Conservation (phyloP, 176 grass and related monocot genomes). For the Phyllostachys edulis region DNA sequence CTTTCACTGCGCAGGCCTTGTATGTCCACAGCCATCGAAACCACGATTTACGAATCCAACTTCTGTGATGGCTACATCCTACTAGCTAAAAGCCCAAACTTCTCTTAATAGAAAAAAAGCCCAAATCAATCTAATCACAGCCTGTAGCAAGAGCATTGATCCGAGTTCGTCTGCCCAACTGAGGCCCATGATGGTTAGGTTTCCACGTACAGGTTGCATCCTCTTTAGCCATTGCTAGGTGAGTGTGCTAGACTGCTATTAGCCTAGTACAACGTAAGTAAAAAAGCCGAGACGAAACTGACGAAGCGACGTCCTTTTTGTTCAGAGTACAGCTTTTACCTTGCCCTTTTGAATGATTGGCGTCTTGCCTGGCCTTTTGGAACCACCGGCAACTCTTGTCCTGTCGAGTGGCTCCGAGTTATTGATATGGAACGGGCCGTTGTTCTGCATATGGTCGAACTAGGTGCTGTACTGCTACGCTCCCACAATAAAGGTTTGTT, state of each 20-base stretch:
- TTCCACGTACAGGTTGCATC: neutral
- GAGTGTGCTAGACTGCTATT: too few relatives aligned
- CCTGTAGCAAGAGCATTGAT: neutral
- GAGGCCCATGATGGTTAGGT: neutral
- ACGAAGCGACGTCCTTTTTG: neutral
- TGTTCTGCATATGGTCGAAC: neutral
- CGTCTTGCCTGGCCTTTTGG: slow-evolving; percentile 22
- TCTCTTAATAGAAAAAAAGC: neutral
- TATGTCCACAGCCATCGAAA: too few relatives aligned
- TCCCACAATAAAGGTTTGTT: neutral
- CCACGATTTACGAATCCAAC: neutral
- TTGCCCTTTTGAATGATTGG: neutral
- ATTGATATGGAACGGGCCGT: neutral
- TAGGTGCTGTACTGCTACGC: neutral
- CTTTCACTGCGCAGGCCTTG: neutral
- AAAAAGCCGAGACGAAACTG: neutral
- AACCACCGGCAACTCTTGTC: slow-evolving; percentile 9
- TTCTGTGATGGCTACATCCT: neutral
- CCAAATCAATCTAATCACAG: neutral
- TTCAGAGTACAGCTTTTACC: neutral
- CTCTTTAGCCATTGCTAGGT: neutral
- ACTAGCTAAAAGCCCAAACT: neutral
- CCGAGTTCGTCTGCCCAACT: too few relatives aligned
- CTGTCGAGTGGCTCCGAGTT: neutral
- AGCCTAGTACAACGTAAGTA: neutral